phyloP scores from a whole-genome alignment of 495 filamentous ascomycete species.

The Lasiosphaeriaceae sp. region DNA sequence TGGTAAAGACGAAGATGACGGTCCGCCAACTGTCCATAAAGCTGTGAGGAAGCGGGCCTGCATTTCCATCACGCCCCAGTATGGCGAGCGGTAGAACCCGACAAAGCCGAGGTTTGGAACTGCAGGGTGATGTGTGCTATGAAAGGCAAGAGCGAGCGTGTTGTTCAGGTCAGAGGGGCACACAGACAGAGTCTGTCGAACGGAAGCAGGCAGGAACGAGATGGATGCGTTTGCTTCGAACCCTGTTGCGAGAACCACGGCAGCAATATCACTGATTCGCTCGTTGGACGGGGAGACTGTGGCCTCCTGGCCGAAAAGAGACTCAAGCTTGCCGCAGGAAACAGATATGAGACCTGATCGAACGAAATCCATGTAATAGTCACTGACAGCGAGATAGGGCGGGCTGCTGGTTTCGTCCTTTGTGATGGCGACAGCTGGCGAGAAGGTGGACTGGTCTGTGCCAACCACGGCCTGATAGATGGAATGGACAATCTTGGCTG shows the following conservation, averaged over 20 bases:
- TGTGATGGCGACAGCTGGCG: constrained; percentile 33
- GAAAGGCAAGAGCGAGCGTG: constrained; percentile 66
- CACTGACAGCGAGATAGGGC: constrained; percentile 64
- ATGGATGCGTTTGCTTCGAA: constrained; percentile 62
- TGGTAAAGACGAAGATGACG: constrained; percentile 18
- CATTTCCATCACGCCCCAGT: constrained; percentile 85
- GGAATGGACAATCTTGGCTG: constrained; percentile 46
- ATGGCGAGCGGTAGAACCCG: constrained; percentile 81
- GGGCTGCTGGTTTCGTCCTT: constrained; percentile 37
- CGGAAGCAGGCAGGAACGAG: constrained; percentile 52
- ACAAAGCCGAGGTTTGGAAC: constrained; percentile 72
- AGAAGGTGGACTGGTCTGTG: constrained; percentile 57
- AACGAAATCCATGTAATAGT: constrained; percentile 69
- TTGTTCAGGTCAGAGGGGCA: constrained; percentile 52
- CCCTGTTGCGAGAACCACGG: constrained; percentile 73
- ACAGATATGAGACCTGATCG: constrained; percentile 58
- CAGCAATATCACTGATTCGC: constrained; percentile 53
- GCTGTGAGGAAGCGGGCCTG: constrained; percentile 65
- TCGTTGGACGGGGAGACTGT: constrained; percentile 30
- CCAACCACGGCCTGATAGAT: constrained; percentile 57
- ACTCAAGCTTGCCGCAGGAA: constrained; percentile 37
- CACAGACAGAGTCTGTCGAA: constrained; percentile 55
- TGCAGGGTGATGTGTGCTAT: constrained; percentile 55
- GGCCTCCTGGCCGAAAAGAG: constrained; percentile 27
- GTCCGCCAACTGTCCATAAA: constrained; percentile 36